Base-by-base conservation (phyloP, 2,329 filamentous ascomycete species). In the Cyanodermella asteris region DNA sequence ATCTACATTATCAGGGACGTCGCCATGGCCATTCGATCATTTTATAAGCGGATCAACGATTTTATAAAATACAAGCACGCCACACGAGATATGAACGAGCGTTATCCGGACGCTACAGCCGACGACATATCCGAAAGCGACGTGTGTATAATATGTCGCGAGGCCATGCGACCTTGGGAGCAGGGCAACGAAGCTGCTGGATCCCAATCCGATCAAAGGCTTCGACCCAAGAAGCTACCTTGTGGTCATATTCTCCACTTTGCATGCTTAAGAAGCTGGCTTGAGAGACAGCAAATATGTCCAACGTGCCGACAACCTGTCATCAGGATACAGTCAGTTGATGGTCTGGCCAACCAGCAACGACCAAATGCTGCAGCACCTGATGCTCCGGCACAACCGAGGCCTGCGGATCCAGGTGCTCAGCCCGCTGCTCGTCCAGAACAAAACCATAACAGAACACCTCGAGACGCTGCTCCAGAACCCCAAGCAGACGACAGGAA, bases 1-100 rank as follows among this genome's bases (percentile, higher is more conserved):
- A 90, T 97, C 32, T 87, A 97, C 43, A 94, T 97, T 29, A 75
- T 97, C 54, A 65, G 87, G 28, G 87, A 97, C 44, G 67, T 94
- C 13, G 91, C 93, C 49, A 68, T 97, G 52, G 94, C 87, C 0
- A 73, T 84, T 25, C 67, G 82, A 25, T 91, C 84, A 3, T 93
- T 97, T 46, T 61, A 78, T 32, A 90, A 87, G 51, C 65, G 84
- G 7, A 67, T 94, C n/a, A 64, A 71, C 33, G 82, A 91, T 36
- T 75, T 93, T 35, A 53, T 91, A 34, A 71, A 78, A 31, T 97
- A 94, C 46, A 72, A 82, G 29, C 80, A 80, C 40, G 87, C 87
- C 3, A 81, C 91, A 3, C 65, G 74, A 36, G 80, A 94, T 43
- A 94, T 97, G 81, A 87, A 91, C 42, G 66, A 67, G 31, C 58